A percentile compares a stretch with the other conserved stretches of the same genome.
phyloP scores from a whole-genome alignment of 192 early-diverging fungal genomes.

The Phycomyces nitens region DNA sequence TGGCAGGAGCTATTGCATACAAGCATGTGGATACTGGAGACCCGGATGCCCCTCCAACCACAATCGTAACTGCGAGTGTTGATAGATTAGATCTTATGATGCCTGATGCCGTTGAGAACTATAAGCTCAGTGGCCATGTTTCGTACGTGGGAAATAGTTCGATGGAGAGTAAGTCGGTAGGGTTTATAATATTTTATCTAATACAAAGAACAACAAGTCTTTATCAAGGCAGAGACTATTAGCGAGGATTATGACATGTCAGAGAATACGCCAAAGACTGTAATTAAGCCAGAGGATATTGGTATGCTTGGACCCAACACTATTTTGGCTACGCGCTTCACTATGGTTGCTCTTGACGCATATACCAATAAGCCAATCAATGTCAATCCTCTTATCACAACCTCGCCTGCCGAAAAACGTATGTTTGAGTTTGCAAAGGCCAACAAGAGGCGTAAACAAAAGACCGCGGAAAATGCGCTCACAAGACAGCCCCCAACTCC shows the following conservation, averaged over 20 bases:
- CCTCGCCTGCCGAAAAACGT: conserved; percentile 67
- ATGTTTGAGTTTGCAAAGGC: conserved; percentile 69
- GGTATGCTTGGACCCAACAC: conserved; percentile 33
- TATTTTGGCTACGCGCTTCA: conserved; percentile 78
- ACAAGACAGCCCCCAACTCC: conserved; percentile 68
- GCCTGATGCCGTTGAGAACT: conserved; percentile 63
- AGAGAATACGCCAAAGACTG: neutral
- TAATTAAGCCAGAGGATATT: conserved; percentile 10
- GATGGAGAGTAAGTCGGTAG: conserved; percentile 68
- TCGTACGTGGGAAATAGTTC: conserved; percentile 88
- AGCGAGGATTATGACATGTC: neutral
- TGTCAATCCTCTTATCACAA: conserved; percentile 73
- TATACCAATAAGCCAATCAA: conserved; percentile 63
- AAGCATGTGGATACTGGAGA: conserved; percentile 60
- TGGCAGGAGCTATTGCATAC: conserved; percentile 82
- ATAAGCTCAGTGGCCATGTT: conserved; percentile 79
- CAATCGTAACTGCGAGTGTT: conserved; percentile 85
- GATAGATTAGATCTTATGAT: conserved; percentile 82
- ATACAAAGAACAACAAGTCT: conserved; percentile 37
- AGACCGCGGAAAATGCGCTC: conserved; percentile 45
- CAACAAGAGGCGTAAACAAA: conserved; percentile 50
- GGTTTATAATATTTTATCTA: too few species aligned
- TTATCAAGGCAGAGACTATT: conserved; percentile 63
- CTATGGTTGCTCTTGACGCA: conserved; percentile 86
- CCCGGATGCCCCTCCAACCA: conserved; percentile 46